Evolutionary conservation across 805 yeast species (phyloP), one percentile per base, ranked within the genome.

Genomic region (Metschnikowia hibisci): DNA sequence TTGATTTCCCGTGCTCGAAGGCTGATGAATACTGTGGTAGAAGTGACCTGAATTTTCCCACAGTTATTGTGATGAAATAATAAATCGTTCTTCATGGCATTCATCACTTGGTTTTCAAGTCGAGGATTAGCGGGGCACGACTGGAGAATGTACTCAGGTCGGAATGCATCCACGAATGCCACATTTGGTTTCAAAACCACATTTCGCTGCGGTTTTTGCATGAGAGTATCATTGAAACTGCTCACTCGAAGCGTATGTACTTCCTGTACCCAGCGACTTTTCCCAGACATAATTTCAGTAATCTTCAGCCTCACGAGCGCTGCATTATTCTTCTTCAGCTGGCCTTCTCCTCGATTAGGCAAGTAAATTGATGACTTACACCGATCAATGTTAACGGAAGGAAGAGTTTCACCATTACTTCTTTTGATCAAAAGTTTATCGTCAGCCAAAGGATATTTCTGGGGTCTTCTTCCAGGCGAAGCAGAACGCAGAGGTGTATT

Each of bases 51-150:
- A 12, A 58, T 62, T 35, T 56, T 59, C 6, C 58, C 56, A 37
- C 63, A 61, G 46, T 66, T 64, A 44, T 67, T 68, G 41, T 67
- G 74, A 46, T 62, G 66, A 45, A 68, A 69, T 32, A 69, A 54
- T 42, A 79, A 55, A 51, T 78, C 83, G 44, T 67, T 69, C 51
- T 74, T 78, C 84, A 80, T 80, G 11, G 80, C 62, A 27, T 58
- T 58, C 11, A 70, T 56, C 9, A 80, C 69, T 41, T 71, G 76
- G 7, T 67, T 58, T 47, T 79, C 83, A 6, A 78, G 58, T 43
- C 77, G 77, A 11, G 74, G 67, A 15, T 68, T 63, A 12, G 70
- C 60, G 1, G 81, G 82, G 52, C 81, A 76, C 8, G 81, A 78
- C 56, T 80, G 85, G 22, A 78, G 47, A 11, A 63, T 57, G 51